Base-by-base conservation (phyloP, 257 asterid species). In the Eucommia ulmoides region DNA sequence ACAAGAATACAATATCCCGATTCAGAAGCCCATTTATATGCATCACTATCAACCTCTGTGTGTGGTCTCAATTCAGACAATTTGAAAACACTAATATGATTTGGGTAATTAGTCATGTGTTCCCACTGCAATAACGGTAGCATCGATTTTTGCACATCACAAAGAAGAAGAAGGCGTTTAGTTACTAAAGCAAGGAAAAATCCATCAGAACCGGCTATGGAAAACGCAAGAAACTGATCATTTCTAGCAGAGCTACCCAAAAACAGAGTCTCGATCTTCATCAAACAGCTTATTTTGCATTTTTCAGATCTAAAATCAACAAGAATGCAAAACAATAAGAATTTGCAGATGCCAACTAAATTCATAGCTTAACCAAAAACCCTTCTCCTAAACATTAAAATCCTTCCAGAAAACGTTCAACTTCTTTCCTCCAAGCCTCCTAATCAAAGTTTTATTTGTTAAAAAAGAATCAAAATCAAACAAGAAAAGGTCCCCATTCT, bases 321-420 rank as follows among this genome's bases (percentile, higher is more conserved):
- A 70, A 3, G 58, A 24, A 63, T 78, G 77, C 53, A 79, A 75
- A 66, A 75, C 88, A 50, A 79, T 64, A 54, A 82, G 52, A 51
- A 74, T 60, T 64, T 78, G 73, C 0, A 83, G 83, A 70, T 82
- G 88, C 94, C 85, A 82, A 64, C 92, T 64, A 65, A 85, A 85
- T 55, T 79, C 85, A 62, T 84, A 78, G 49, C 66, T 60, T 21
- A 85, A 45, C 94, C 96, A 85, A 21, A 29, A 38, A 50, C 61
- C 52, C 53, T 25, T 35, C 20, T 59, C 54, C 61, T 56, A 25
- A 9, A 38, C 55, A 54, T 73, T 56, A 61, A 67, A 62, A 49
- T 55, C 61, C 11, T 33, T 41, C 80, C 84, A 74, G 2, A 61
- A 50, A 58, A 82, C 62, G 5, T 47, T 59, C 58, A 74, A 38